Evolutionary conservation across 768 basidiomycete genomes (phyloP), one percentile per base, ranked within the genome.

Genomic region (Tubosaeta sp.): DNA sequence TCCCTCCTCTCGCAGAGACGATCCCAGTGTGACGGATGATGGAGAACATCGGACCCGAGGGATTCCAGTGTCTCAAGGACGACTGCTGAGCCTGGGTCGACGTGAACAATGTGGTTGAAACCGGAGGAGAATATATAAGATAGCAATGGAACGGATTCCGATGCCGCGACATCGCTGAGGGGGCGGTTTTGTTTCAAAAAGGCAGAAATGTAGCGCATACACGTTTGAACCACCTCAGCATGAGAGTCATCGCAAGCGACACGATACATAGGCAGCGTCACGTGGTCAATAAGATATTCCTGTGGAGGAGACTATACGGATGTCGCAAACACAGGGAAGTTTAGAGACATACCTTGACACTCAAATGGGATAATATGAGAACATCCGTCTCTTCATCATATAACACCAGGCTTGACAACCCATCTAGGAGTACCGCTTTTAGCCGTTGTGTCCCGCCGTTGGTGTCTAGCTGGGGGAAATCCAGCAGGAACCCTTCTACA

Each of bases 21-120:
- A 1, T 44, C 44, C 49, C 49, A 51, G 1, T 51, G 43, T 7
- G 38, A 45, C 3, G 49, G 49, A 39, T 51, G 27, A n/a, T 14
- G 36, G 25, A 12, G 49, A 18, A 39, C 22, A 5, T 27, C 22
- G 6, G 12, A 25, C 9, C 30, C 43, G 6, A 51, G 29, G 24
- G 16, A 21, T 6, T 6, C 14, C n/a, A 51, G 36, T 12, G n/a
- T 13, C 12, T 39, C 22, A 12, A 51, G 19, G 4, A 32, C 16
- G 4, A 19, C 27, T 19, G 18, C 14, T 4, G 49, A 51, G 4
- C 14, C 21, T 1, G 35, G n/a, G 9, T 40, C 30, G 3, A 51
- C 38, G 18, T 45, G 11, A 5, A 36, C 18, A 13, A 51, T 19
- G 32, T 51, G 49, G 7, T 31, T 19, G 18, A 51, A 43, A 14